Evolutionary conservation across 2,329 filamentous ascomycete species (phyloP), one percentile per base, ranked within the genome.

Genomic region (Laburnicola sp.): DNA sequence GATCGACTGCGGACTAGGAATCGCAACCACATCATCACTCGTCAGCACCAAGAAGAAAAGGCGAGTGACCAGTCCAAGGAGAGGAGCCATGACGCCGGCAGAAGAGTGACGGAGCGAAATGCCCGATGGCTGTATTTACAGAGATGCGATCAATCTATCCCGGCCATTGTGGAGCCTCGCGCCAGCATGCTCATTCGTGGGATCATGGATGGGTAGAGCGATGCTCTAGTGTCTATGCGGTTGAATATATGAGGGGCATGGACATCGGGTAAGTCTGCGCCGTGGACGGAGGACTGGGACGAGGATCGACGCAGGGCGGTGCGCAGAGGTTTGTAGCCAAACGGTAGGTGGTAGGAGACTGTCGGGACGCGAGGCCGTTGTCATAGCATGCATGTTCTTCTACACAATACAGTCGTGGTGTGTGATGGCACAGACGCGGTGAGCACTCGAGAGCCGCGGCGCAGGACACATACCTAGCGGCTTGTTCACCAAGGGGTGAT

Each of bases 1-100:
- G 47, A 65, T 49, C 25, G 62, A 58, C 40, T 59, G 53, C 22
- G 65, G 61, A 41, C 57, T 64, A 23, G 63, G 52, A n/a, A n/a
- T n/a, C 31, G 53, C 46, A 21, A 54, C 52, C 31, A 53, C 43
- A 28, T 53, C 51, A 45, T 35, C 2, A 25, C 23, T 39, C 31
- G 35, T 10, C 16, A 45, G 40, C 45, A 35, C 50, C 45, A 48
- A 51, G 47, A 46, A 54, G 27, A 37, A 48, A 43, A 51, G 40
- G 48, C 26, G 52, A 35, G 21, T n/a, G 38, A 40, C 35, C 27
- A 55, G 45, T 51, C 51, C 48, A 54, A 53, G 32, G 43, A 50
- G 48, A 9, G 50, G 40, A 22, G 48, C 51, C 56, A 65, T 62
- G 35, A 41, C 28, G 32, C n/a, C 37, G 27, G 25, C 30, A 50